Conservation (phyloP, 2,329 filamentous ascomycete species). For the Fusarium hainanense region DNA sequence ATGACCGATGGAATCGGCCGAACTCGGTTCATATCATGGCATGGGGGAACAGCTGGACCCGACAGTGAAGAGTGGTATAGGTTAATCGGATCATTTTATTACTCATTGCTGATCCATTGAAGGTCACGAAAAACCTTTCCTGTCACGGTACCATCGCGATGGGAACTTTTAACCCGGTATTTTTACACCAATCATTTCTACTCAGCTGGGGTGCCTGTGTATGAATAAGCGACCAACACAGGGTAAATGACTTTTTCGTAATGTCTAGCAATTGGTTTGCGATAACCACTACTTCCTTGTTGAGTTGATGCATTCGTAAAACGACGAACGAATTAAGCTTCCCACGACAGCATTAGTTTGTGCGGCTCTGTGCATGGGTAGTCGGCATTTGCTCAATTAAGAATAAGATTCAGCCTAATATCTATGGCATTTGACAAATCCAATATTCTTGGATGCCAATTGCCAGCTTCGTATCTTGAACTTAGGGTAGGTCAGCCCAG, state of each 20-base stretch:
- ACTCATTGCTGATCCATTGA: background rate
- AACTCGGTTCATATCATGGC: background rate
- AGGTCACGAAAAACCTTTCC: background rate
- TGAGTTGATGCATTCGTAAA: background rate
- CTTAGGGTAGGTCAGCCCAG: background rate
- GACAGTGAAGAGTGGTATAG: background rate
- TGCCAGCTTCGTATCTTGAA: accelerated
- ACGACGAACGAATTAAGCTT: background rate
- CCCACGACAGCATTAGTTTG: background rate
- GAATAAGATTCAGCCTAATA: background rate
- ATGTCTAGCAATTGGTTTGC: background rate
- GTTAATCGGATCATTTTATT: background rate
- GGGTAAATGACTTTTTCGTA: too few relatives aligned
- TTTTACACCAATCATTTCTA: background rate
- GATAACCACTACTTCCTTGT: background rate
- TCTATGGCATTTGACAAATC: background rate
- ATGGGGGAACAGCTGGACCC: background rate
- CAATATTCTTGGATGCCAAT: background rate
- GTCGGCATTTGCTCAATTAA: background rate
- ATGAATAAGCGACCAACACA: too few relatives aligned
- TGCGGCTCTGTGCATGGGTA: background rate
- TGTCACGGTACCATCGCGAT: background rate
- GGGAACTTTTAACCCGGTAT: background rate
- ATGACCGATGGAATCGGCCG: background rate
- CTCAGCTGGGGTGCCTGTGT: background rate